Percentiles rank a stretch among this genome's conserved stretches.
Evolutionary conservation across 768 basidiomycete species (phyloP).

Genomic region (Cubamyces lactineus): DNA sequence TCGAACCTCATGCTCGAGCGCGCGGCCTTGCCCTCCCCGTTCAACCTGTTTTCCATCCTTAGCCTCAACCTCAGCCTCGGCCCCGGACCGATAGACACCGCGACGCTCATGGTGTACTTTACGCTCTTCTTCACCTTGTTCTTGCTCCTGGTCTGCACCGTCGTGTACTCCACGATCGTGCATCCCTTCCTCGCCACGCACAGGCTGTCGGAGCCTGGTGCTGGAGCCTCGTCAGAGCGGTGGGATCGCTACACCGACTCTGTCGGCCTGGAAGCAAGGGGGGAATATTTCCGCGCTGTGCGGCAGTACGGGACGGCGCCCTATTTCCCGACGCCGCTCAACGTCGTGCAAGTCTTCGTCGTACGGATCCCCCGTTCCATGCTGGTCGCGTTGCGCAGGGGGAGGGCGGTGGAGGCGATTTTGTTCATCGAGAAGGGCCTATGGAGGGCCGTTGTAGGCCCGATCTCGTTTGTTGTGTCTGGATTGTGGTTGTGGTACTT

Average conservation of each 20-base stretch:
- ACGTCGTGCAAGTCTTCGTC: conserved; percentile 40
- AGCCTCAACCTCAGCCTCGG: conserved; percentile 11
- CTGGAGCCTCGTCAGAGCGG: not conserved
- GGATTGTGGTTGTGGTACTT: conserved; percentile 36
- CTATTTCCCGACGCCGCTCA: conserved; percentile 56
- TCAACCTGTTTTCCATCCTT: not conserved
- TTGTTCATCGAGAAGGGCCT: conserved; percentile 36
- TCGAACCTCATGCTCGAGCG: conserved; percentile 44
- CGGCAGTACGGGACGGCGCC: conserved; percentile 39
- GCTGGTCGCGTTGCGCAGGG: conserved; percentile 28
- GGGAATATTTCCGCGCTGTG: conserved; percentile 43
- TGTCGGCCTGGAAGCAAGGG: conserved; percentile 50
- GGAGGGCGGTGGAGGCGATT: conserved; percentile 7
- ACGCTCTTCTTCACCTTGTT: conserved; percentile 41
- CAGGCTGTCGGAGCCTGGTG: not conserved
- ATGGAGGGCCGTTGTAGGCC: conserved; percentile 50
- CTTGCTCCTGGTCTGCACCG: conserved; percentile 38
- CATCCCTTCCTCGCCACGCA: conserved; percentile 28
- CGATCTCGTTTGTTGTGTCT: conserved; percentile 38
- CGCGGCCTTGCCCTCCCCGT: conserved; percentile 12
- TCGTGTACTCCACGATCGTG: conserved; percentile 39
- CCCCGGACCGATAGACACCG: conserved; percentile 41
- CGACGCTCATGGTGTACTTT: conserved; percentile 50
- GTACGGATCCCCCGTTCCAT: conserved; percentile 20
- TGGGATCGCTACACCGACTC: conserved; percentile 56